phyloP scores from a whole-genome alignment of 495 filamentous ascomycete genomes.

The Aspergillus haitiensis region DNA sequence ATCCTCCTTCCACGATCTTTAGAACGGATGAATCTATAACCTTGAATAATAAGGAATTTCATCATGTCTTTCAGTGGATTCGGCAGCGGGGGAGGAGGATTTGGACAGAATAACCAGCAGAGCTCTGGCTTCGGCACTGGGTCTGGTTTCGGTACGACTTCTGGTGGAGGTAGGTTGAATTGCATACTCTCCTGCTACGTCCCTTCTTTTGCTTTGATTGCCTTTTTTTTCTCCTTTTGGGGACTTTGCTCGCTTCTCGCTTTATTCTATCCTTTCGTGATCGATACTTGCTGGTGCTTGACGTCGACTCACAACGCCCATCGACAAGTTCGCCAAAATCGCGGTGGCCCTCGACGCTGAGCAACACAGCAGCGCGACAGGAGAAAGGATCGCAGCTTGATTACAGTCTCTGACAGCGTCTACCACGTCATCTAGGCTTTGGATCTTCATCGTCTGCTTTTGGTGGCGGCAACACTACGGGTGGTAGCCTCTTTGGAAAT shows the following conservation, averaged over 20 bases:
- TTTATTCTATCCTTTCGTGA: constrained; percentile 24
- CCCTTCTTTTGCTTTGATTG: constrained; percentile 19
- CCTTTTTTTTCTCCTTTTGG: constrained; percentile 19
- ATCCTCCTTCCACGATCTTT: constrained; percentile 6
- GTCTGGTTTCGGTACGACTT: constrained; percentile 41
- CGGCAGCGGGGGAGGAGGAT: constrained; percentile 45
- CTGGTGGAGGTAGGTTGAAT: constrained; percentile 52
- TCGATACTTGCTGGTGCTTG: constrained; percentile 37
- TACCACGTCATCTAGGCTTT: constrained; percentile 57
- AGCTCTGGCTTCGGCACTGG: constrained; percentile 51
- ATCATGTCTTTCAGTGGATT: constrained; percentile 47
- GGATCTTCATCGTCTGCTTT: constrained; percentile 49
- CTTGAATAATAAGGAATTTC: constrained; percentile 31
- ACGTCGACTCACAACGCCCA: constrained; percentile 38
- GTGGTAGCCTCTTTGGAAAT: constrained; percentile 49
- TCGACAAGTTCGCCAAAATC: constrained; percentile 11
- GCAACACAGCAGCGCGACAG: constrained; percentile 38
- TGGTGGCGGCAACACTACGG: constrained; percentile 36
- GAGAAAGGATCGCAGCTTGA: constrained; percentile 45
- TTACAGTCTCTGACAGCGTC: constrained; percentile 47
- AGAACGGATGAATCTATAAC: constrained; percentile 41
- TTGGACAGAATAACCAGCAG: constrained; percentile 61
- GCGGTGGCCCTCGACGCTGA: constrained; percentile 34
- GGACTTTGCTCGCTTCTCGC: constrained; percentile 19
- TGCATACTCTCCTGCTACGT: constrained; percentile 21